Percentiles rank a stretch among this genome's conserved stretches.
Conservation (phyloP, 1,139 yeast genomes). For the Candida sojae region DNA sequence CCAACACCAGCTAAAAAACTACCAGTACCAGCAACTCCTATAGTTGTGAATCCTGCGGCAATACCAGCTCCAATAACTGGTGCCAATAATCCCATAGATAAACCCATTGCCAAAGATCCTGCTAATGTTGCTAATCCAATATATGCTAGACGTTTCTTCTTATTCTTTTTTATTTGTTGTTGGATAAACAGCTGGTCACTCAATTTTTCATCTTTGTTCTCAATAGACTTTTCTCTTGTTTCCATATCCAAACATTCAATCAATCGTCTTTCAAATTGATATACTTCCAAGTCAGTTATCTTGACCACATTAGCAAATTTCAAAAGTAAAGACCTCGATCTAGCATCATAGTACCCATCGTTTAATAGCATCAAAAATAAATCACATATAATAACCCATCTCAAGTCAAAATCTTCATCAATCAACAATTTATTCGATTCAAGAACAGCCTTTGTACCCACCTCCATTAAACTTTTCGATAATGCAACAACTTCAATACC, state of each 20-base stretch:
- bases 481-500: constrained; percentile 78
- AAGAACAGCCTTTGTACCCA: constrained; percentile 37
- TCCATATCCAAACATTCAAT: constrained; percentile 90
- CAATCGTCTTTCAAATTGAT: constrained; percentile 87
- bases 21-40: constrained; percentile 90
- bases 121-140: constrained; percentile 97
- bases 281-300: constrained; percentile 63
- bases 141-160: constrained; percentile 72
- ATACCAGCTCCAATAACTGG: constrained; percentile 98
- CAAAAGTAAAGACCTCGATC: constrained; percentile 77
- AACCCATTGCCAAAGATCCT: constrained; percentile 90
- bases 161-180: constrained; percentile 64
- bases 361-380: constrained; percentile 75
- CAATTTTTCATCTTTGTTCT: constrained; percentile 69
- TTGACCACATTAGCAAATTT: constrained; percentile 64
- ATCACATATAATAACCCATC: constrained; percentile 95
- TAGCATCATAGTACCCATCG: constrained; percentile 85
- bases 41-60: constrained; percentile 95
- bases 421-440: constrained; percentile 10
- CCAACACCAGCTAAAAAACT: constrained; percentile 96
- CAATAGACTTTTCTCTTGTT: constrained; percentile 54
- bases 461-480: constrained; percentile 54
- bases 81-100: constrained; percentile 93
- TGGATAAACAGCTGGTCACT: constrained; percentile 73
- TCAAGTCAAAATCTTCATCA: constrained; percentile 57